These are phyloP conservation scores for Kodamaea laetipori DNA, from an alignment of 805 yeast genomes.

Conservation along the genomic window DNA sequence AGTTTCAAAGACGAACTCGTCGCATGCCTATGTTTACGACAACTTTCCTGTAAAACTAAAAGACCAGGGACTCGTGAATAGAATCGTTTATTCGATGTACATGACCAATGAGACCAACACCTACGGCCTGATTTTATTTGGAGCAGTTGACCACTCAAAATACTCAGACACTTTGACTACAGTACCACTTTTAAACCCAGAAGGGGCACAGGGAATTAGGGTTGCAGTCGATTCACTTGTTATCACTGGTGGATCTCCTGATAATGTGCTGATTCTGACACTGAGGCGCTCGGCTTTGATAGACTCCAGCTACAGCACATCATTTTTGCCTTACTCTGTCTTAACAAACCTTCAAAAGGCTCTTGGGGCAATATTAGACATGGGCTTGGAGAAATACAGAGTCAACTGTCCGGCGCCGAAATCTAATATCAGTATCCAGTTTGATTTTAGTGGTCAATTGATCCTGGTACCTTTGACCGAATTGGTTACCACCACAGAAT, in stretches of 20 bases:
- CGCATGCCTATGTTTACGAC: constrained; percentile 24
- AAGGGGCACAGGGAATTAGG: constrained; percentile 9
- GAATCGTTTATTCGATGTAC: constrained; percentile 39
- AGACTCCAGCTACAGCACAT: constrained; percentile 39
- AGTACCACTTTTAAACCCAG: constrained; percentile 46
- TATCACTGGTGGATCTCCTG: neutral
- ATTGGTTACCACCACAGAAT: constrained; percentile 22
- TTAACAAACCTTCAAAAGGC: constrained; percentile 37
- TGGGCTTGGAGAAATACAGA: constrained; percentile 45
- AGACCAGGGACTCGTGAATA: constrained; percentile 34
- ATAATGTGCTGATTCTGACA: neutral
- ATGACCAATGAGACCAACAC: constrained; percentile 28
- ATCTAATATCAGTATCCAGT: constrained; percentile 33
- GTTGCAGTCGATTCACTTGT: neutral
- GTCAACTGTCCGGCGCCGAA: constrained; percentile 41
- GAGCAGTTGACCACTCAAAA: constrained; percentile 47
- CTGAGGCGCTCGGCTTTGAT: constrained; percentile 25
- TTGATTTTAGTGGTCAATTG: constrained; percentile 59
- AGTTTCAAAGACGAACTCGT: neutral
- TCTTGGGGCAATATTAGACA: constrained; percentile 45
- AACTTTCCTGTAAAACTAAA: constrained; percentile 40
- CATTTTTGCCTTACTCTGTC: constrained; percentile 45
- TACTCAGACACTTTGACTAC: constrained; percentile 35
- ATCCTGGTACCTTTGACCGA: constrained; percentile 51
- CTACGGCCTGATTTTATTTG: constrained; percentile 41